Evolutionary conservation across 2,329 filamentous ascomycete species (phyloP), one percentile per base, ranked within the genome.

Genomic region (Xylaria sp.): DNA sequence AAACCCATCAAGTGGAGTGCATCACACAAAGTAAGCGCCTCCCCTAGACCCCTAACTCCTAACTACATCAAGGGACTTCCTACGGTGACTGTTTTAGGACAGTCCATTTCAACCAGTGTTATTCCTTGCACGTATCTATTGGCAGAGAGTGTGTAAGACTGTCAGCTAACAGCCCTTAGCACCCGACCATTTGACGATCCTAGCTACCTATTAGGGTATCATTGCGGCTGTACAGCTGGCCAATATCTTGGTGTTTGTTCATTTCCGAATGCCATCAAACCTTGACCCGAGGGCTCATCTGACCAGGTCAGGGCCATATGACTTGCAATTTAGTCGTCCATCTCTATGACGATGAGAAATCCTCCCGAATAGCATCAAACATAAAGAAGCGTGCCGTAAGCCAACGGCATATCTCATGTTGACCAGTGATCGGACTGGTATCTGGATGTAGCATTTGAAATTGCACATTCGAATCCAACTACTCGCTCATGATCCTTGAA

Each of bases 1-100:
- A 21, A 58, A 29, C 61, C 51, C 63, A 60, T 60, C 55, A 69
- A 68, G 70, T 72, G 66, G 71, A 69, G 60, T 61, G 54, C 48
- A 25, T 37, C 37, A 54, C 66, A 65, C 60, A 61, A 66, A 71
- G 71, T 72, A 70, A 62, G 54, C 58, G 51, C 62, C 60, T 63
- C 60, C 48, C 53, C 58, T 23, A 60, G 37, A 32, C 37, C 48
- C 61, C 29, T 47, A 54, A 54, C 21, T 59, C n/a, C 25, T 37
- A 29, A 32, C 27, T 29, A n/a, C 10, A 60, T 40, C 25, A 16
- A 60, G 23, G n/a, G 29, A 35, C 51, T 32, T 44, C 18, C 16
- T 29, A 53, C 42, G 23, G 25, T 47, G 47, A 27, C 62, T 27
- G 23, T 18, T 54, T 54, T 60, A 8, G 55, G 54, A 18, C 35